Percentiles rank a stretch among this genome's conserved stretches.
Evolutionary conservation across 1,139 yeast species (phyloP).

Genomic region (Geotrichum europaeum): DNA sequence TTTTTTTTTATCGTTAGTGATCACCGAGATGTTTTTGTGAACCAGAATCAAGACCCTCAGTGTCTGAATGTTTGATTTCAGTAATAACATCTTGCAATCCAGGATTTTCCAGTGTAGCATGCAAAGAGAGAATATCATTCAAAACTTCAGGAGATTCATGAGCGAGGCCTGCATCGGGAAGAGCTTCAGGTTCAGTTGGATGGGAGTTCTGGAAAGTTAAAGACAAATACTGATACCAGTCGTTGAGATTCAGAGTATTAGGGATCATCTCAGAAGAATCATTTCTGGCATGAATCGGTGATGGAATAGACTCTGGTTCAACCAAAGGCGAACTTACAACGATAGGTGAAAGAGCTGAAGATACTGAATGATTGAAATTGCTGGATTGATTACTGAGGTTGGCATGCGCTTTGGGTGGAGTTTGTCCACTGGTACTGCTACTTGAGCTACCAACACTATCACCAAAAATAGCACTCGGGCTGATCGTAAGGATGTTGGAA

Average conservation of each 20-base stretch:
- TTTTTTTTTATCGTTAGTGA: not conserved
- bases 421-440: conserved; percentile 2
- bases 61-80: not conserved
- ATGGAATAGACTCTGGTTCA: not conserved
- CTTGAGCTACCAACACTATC: not conserved
- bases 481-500: not conserved
- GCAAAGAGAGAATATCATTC: not conserved
- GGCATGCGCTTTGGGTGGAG: not conserved
- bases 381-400: not conserved
- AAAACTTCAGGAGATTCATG: not conserved
- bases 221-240: conserved; percentile 37
- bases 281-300: conserved; percentile 8
- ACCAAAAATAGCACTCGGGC: conserved; percentile 3
- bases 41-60: not conserved
- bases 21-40: not conserved
- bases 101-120: not conserved
- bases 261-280: conserved; percentile 27
- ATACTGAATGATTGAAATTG: not conserved
- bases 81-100: not conserved
- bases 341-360: not conserved
- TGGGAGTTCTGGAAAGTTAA: conserved; percentile 17
- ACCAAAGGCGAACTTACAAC: not conserved
- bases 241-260: conserved; percentile 34
- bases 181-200: not conserved
- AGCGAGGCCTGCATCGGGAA: not conserved